Conservation (phyloP, 768 basidiomycete species). For the Boletellus sp. region DNA sequence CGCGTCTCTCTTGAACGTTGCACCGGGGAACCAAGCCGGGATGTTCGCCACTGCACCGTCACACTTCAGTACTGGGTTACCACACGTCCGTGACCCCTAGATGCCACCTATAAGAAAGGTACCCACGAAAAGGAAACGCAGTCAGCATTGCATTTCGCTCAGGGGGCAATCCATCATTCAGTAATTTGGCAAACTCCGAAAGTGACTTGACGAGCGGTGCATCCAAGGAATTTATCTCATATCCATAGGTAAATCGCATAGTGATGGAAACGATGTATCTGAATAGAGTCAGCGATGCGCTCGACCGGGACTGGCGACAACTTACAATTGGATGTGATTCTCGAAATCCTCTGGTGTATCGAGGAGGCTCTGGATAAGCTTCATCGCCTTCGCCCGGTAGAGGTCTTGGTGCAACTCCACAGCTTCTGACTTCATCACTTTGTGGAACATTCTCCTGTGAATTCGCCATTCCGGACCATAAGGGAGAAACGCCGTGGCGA, state of each 20-base stretch:
- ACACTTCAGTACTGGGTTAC: slow-evolving; percentile 2
- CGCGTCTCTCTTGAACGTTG: slow-evolving; percentile 27
- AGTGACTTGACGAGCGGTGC: slow-evolving; percentile 26
- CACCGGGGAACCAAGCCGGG: slow-evolving; percentile 30
- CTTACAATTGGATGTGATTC: slow-evolving; percentile 23
- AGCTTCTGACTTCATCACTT: slow-evolving; percentile 20
- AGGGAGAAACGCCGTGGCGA: slow-evolving; percentile 27
- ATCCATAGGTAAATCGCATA: slow-evolving; percentile 30
- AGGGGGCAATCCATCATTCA: slow-evolving; percentile 23
- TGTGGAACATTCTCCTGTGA: slow-evolving; percentile 29
- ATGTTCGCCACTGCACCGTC: slow-evolving; percentile 23
- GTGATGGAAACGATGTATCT: slow-evolving; percentile 33
- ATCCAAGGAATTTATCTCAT: slow-evolving; percentile 25
- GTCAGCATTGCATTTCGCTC: slow-evolving; percentile 27
- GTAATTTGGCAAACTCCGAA: slow-evolving; percentile 18
- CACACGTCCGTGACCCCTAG: neutral
- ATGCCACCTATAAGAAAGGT: neutral
- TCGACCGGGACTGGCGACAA: neutral
- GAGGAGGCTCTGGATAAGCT: slow-evolving; percentile 18
- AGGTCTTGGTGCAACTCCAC: slow-evolving; percentile 20
- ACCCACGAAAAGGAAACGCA: slow-evolving; percentile 29
- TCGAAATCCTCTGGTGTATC: slow-evolving; percentile 24
- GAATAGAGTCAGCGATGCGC: neutral
- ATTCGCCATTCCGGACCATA: slow-evolving; percentile 27
- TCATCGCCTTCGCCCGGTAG: slow-evolving; percentile 21